Percentiles rank a stretch among this genome's conserved stretches.
These are phyloP conservation scores for Cyberlindnera suaveolens DNA, from an alignment of 805 yeast genomes.

Conservation along the genomic window DNA sequence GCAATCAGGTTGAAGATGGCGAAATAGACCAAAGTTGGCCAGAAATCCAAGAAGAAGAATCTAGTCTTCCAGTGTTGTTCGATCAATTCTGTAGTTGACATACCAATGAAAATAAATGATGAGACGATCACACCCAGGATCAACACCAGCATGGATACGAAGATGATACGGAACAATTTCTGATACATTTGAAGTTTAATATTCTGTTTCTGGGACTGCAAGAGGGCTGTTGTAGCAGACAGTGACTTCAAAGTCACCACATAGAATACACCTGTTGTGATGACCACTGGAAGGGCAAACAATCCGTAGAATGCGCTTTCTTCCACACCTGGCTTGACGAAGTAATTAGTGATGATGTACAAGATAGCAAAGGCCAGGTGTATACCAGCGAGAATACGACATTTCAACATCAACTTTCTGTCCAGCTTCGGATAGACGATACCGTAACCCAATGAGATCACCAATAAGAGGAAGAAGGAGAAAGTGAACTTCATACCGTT, in stretches of 20 bases:
- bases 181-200: conserved; percentile 87
- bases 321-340: conserved; percentile 44
- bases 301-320: conserved; percentile 23
- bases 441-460: conserved; percentile 90
- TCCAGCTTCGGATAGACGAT: conserved; percentile 85
- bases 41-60: conserved; percentile 84
- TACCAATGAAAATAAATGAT: conserved; percentile 63
- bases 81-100: conserved; percentile 68
- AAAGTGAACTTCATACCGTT: conserved; percentile 80
- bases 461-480: conserved; percentile 79
- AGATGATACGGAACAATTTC: conserved; percentile 66
- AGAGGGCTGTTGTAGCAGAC: conserved; percentile 62
- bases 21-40: conserved; percentile 90
- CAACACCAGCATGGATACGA: conserved; percentile 63
- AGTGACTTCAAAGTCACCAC: conserved; percentile 67
- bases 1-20: conserved; percentile 78
- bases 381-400: conserved; percentile 50
- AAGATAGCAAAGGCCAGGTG: conserved; percentile 51
- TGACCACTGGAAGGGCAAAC: conserved; percentile 59
- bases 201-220: conserved; percentile 82
- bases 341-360: conserved; percentile 49
- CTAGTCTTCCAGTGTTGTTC: conserved; percentile 90
- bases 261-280: conserved; percentile 69
- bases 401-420: conserved; percentile 63
- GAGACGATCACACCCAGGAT: conserved; percentile 67